These are phyloP conservation scores for Myxozyma udenii DNA, from an alignment of 805 yeast species.

Conservation along the genomic window DNA sequence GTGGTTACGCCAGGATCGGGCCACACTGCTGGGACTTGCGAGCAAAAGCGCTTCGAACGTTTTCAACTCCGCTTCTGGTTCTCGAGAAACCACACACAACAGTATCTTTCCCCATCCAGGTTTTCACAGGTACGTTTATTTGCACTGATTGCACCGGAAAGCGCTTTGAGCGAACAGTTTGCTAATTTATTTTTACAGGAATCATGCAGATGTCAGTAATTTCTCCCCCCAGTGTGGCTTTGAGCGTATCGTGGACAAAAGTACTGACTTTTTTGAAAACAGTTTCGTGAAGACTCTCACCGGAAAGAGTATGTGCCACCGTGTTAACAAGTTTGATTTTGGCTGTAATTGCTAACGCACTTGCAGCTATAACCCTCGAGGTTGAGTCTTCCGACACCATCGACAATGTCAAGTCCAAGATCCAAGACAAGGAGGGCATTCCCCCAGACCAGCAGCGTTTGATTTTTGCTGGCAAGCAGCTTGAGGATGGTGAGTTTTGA, in stretches of 20 bases:
- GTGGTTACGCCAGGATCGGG: too few species aligned
- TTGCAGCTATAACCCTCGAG: constrained; percentile 75
- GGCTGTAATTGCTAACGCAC: neutral
- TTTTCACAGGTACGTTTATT: too few species aligned
- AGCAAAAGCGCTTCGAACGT: too few species aligned
- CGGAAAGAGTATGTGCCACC: constrained; percentile 35
- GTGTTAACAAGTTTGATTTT: neutral
- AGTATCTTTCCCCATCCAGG: too few species aligned
- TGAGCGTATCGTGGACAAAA: neutral
- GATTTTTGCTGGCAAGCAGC: constrained; percentile 99
- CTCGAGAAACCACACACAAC: too few species aligned
- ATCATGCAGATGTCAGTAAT: constrained; percentile 30
- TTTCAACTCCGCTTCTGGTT: too few species aligned
- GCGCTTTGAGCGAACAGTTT: too few species aligned
- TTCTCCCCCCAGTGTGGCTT: neutral
- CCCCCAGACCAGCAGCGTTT: constrained; percentile 99
- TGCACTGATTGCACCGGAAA: too few species aligned
- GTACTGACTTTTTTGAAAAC: constrained; percentile 4
- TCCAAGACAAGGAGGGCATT: constrained; percentile 98
- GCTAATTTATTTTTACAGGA: constrained; percentile 7
- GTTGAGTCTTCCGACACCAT: constrained; percentile 98
- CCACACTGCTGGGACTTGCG: too few species aligned
- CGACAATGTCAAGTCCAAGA: constrained; percentile 97
- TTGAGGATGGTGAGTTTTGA: constrained; percentile 59
- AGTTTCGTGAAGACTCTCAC: constrained; percentile 41